Percentiles rank a stretch among this genome's conserved stretches.
Conservation (phyloP, 345 rosid species). For the Barbarea vulgaris region DNA sequence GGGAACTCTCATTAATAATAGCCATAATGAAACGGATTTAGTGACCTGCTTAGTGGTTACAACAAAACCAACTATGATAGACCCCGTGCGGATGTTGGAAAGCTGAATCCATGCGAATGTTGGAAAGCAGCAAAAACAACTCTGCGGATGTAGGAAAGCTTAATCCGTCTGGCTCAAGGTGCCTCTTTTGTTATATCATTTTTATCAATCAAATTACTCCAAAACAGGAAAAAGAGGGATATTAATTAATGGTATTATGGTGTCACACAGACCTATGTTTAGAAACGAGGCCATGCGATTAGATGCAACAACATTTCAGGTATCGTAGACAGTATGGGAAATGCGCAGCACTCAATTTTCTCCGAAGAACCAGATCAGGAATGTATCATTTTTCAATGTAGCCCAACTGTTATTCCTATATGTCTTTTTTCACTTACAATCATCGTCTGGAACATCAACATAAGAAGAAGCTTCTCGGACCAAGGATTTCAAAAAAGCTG, state of each 20-base stretch:
- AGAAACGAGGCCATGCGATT: slow-evolving; percentile 79
- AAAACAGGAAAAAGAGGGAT: neutral
- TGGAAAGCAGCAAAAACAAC: slow-evolving; percentile 81
- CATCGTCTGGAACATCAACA: no score
- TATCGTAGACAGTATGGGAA: slow-evolving; percentile 83
- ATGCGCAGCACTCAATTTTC: slow-evolving; percentile 91
- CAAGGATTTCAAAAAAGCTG: no score
- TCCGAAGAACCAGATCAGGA: slow-evolving; percentile 78
- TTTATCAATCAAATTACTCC: slow-evolving; percentile 3
- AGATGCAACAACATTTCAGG: slow-evolving; percentile 90
- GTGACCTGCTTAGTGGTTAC: neutral
- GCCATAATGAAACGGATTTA: neutral
- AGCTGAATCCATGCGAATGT: slow-evolving; percentile 8
- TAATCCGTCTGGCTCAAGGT: slow-evolving; percentile 98
- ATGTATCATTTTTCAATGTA: slow-evolving; percentile 61
- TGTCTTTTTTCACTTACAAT: no score
- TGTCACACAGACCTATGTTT: slow-evolving; percentile 76
- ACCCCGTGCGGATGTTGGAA: neutral
- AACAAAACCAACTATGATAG: neutral
- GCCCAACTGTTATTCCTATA: no score
- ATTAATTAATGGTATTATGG: neutral
- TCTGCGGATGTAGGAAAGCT: slow-evolving; percentile 95
- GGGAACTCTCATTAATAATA: neutral
- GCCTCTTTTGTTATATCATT: slow-evolving; percentile 14
- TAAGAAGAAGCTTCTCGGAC: no score